Evolutionary conservation across 768 basidiomycete genomes (phyloP).

Genomic region (Lentinus brumalis): DNA sequence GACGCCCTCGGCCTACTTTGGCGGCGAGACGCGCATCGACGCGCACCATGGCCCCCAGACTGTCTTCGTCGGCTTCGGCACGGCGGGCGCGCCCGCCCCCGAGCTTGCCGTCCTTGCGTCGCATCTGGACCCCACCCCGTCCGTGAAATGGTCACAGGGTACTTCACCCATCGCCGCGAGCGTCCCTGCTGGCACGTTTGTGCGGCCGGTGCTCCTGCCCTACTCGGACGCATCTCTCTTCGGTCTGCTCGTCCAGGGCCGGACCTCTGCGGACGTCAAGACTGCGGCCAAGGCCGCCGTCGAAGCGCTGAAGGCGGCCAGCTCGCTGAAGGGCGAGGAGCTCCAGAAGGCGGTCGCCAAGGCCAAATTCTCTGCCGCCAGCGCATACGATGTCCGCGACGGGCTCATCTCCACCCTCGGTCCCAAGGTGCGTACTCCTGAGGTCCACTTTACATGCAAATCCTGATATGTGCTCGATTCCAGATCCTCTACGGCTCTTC

Average conservation of each 20-base stretch:
- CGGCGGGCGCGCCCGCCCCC: constrained; percentile 60
- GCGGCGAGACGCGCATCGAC: constrained; percentile 82
- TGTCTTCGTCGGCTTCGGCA: constrained; percentile 87
- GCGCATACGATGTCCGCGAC: constrained; percentile 65
- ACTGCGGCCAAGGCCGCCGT: constrained; percentile 72
- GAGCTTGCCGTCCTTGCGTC: constrained; percentile 80
- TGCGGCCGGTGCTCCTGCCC: constrained; percentile 75
- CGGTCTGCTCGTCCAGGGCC: constrained; percentile 77
- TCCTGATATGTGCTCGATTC: not conserved
- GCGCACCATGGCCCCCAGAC: constrained; percentile 65
- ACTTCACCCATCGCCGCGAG: constrained; percentile 65
- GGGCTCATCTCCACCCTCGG: constrained; percentile 66
- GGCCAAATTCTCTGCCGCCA: constrained; percentile 84
- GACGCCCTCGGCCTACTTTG: constrained; percentile 62
- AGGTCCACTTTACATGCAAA: not conserved
- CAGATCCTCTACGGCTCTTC: constrained; percentile 66
- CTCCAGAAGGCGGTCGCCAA: constrained; percentile 82
- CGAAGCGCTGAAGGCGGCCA: constrained; percentile 57
- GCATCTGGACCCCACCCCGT: constrained; percentile 74
- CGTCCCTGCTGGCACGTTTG: constrained; percentile 61
- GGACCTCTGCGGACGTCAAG: constrained; percentile 60
- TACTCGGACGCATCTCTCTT: constrained; percentile 93
- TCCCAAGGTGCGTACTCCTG: constrained; percentile 50
- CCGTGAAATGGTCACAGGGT: constrained; percentile 87
- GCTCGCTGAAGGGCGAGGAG: constrained; percentile 55